Conservation (phyloP, 108 stramenopile species). For the Pseudonitzschia pungens region DNA sequence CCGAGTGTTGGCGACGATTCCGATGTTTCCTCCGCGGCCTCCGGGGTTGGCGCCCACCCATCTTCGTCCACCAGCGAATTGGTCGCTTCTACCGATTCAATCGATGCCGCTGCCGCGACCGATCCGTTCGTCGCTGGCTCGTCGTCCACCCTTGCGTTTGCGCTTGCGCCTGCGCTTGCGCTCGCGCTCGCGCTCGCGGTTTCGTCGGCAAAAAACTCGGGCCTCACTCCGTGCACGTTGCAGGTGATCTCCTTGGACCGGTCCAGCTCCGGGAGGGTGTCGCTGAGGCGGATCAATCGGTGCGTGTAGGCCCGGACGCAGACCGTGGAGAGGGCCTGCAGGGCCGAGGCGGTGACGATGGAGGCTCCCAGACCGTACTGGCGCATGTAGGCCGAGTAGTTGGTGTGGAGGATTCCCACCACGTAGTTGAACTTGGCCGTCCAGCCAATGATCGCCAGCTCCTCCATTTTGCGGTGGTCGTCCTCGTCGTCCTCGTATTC, state of each 20-base stretch:
- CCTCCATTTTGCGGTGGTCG: neutral
- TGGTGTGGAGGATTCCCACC: conserved; percentile 93
- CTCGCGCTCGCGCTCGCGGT: no score
- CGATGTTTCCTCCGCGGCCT: neutral
- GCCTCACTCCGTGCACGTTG: conserved; percentile 94
- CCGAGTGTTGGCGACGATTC: neutral
- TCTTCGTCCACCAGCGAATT: neutral
- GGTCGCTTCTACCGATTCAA: neutral
- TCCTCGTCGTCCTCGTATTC: neutral
- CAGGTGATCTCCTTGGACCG: conserved; percentile 75
- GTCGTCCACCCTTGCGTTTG: neutral
- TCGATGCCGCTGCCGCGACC: neutral
- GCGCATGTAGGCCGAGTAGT: conserved; percentile 86
- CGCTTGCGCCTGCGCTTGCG: no score
- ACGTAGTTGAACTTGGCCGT: conserved; percentile 83
- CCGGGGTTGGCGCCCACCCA: neutral
- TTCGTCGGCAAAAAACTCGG: conserved; percentile 67
- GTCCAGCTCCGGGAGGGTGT: conserved; percentile 63
- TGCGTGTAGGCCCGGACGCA: conserved; percentile 86
- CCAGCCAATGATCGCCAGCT: conserved; percentile 70
- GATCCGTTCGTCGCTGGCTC: neutral
- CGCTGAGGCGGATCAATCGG: conserved; percentile 77
- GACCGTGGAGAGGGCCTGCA: conserved; percentile 63
- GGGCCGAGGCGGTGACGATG: conserved; percentile 70
- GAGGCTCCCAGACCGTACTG: conserved; percentile 66